phyloP scores from a whole-genome alignment of 2,329 filamentous ascomycete species.

The Allantophomopsis lycopodina region DNA sequence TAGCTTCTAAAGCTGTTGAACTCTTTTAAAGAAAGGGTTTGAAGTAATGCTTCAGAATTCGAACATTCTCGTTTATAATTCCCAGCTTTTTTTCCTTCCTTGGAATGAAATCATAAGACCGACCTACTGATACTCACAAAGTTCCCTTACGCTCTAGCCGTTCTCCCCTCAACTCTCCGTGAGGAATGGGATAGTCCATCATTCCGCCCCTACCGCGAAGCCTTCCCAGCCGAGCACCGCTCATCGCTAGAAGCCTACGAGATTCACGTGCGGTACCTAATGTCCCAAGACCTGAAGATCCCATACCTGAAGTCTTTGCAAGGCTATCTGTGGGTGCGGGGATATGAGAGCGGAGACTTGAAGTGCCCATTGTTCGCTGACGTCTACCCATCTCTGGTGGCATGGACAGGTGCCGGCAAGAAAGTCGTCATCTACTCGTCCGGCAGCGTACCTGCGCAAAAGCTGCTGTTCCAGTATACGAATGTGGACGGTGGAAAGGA shows the following conservation, averaged over 20 bases:
- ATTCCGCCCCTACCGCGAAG: slow-evolving; percentile 55
- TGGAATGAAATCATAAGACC: no score
- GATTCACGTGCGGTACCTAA: slow-evolving; percentile 57
- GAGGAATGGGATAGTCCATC: slow-evolving; percentile 50
- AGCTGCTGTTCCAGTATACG: slow-evolving; percentile 58
- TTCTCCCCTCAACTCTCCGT: slow-evolving; percentile 48
- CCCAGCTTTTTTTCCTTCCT: no score
- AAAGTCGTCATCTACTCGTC: slow-evolving; percentile 69
- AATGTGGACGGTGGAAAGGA: slow-evolving; percentile 39
- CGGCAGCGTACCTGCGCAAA: slow-evolving; percentile 68
- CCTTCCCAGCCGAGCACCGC: slow-evolving; percentile 54
- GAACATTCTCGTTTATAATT: no score
- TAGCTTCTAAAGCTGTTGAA: no score
- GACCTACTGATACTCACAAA: slow-evolving; percentile 17
- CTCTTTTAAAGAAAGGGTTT: no score
- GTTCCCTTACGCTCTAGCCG: slow-evolving; percentile 66
- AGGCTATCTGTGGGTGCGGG: slow-evolving; percentile 64
- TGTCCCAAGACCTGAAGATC: slow-evolving; percentile 59
- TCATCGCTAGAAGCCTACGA: slow-evolving; percentile 43
- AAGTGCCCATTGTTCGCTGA: slow-evolving; percentile 63
- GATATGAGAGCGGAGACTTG: slow-evolving; percentile 57
- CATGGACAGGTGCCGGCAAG: slow-evolving; percentile 37
- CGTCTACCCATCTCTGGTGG: slow-evolving; percentile 47
- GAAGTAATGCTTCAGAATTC: no score
- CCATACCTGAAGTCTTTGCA: slow-evolving; percentile 69